These are phyloP conservation scores for Dipteronia sinensis DNA, from an alignment of 345 rosid genomes.

Conservation along the genomic window DNA sequence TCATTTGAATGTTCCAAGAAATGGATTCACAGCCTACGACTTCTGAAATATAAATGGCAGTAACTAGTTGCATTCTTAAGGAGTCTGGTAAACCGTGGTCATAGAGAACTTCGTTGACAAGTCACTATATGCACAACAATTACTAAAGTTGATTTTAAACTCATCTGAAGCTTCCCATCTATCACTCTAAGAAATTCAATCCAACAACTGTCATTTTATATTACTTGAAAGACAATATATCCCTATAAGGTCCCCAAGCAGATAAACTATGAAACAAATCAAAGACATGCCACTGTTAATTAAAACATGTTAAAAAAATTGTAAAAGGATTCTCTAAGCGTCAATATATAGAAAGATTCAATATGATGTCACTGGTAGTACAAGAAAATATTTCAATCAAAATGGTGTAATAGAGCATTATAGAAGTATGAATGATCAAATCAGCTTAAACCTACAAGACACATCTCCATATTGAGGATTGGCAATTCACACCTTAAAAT, in stretches of 20 bases:
- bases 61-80: neutral
- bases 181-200: neutral
- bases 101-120: neutral
- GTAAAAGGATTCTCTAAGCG: neutral
- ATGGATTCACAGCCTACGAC: neutral
- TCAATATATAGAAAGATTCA: slow-evolving; percentile 1
- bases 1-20: neutral
- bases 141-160: neutral
- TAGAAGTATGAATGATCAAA: neutral
- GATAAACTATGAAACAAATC: neutral
- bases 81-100: neutral
- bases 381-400: neutral
- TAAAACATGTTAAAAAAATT: neutral
- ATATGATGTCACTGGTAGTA: neutral
- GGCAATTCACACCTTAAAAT: neutral
- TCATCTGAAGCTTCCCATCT: neutral
- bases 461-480: neutral
- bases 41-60: neutral
- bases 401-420: neutral
- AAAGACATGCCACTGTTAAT: neutral
- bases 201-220: neutral
- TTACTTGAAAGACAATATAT: neutral
- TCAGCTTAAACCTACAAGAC: neutral
- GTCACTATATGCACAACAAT: neutral
- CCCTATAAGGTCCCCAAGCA: neutral